A percentile compares a stretch with the other conserved stretches of the same genome.
Evolutionary conservation across 768 basidiomycete species (phyloP).

Genomic region (Termitomyces sp.): DNA sequence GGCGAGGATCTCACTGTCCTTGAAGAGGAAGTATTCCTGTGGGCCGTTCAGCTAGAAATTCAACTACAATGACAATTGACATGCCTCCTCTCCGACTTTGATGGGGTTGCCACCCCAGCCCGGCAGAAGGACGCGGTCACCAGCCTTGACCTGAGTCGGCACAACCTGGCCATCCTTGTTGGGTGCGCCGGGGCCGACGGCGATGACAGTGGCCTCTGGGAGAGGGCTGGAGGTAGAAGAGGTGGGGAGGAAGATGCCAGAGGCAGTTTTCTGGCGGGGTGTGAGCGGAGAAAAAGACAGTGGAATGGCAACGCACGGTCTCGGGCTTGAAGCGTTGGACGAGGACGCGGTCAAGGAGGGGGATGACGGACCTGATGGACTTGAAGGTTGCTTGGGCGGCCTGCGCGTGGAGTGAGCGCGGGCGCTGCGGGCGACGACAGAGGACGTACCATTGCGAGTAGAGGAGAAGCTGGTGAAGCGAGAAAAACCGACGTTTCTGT

Average conservation of each 20-base stretch:
- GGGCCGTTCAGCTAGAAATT: neutral
- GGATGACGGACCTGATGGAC: conserved; percentile 84
- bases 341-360: conserved; percentile 92
- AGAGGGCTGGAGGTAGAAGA: conserved; percentile 80
- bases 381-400: conserved; percentile 93
- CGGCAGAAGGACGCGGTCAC: conserved; percentile 90
- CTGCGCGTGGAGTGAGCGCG: conserved; percentile 25
- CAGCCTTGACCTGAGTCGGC: conserved; percentile 75
- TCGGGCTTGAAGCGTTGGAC: conserved; percentile 98
- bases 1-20: conserved; percentile 91
- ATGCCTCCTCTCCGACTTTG: conserved; percentile 94
- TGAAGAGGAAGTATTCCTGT: conserved; percentile 96
- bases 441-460: conserved; percentile 9
- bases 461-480: neutral
- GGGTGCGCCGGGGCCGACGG: conserved; percentile 91
- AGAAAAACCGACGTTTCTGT: conserved; percentile 11
- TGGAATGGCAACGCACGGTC: conserved; percentile 53
- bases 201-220: conserved; percentile 96
- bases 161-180: conserved; percentile 78
- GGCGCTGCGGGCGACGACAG: neutral
- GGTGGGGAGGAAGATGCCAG: conserved; percentile 93
- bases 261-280: conserved; percentile 82
- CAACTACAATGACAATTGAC: conserved; percentile 21
- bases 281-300: neutral
- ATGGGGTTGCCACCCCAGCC: conserved; percentile 96